Evolutionary conservation across 2,329 filamentous ascomycete genomes (phyloP), one percentile per base, ranked within the genome.

Genomic region (Colletotrichum sp.): DNA sequence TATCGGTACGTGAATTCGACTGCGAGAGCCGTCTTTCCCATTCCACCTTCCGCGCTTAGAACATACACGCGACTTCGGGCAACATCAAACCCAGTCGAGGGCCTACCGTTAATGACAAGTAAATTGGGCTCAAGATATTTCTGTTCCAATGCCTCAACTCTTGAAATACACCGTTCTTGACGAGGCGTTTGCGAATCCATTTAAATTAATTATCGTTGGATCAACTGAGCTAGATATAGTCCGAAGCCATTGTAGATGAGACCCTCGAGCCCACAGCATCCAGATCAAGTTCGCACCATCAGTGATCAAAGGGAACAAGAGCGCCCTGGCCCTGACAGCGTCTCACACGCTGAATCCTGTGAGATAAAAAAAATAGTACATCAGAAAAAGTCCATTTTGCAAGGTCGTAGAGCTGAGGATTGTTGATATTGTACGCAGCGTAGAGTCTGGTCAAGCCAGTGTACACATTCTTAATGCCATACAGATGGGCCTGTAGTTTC

Each of bases 401-500:
- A 30, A 85, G 79, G 39, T 81, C 77, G 76, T 85, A 85, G 7
- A 85, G 28, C 58, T 80, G 77, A 5, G 77, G 75, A 74, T 83
- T 83, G 36, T 78, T 62, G 75, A 85, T 80, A 69, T 83, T 68
- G 55, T 84, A 85, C 6, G 84, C 83, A 2, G 84, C 82, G 64
- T 82, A 83, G 12, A 80, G 48, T 16, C 84, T 80, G 69, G 85
- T 85, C 48, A 81, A 61, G 18, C 77, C 80, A 9, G 83, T 82
- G 77, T 84, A 85, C 56, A 83, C 48, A 69, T 85, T 85, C 80
- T 85, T 84, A 43, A 82, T 70, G 16, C 80, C 83, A 75, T 85
- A 85, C 6, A 82, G 76, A 70, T 80, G 83, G 8, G 84, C 82
- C 22, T 82, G 77, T n/a, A 85, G 78, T 5, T 78, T 55, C 8